Base-by-base conservation (phyloP, 2,329 filamentous ascomycete species). In the Diaporthe aspalathi region DNA sequence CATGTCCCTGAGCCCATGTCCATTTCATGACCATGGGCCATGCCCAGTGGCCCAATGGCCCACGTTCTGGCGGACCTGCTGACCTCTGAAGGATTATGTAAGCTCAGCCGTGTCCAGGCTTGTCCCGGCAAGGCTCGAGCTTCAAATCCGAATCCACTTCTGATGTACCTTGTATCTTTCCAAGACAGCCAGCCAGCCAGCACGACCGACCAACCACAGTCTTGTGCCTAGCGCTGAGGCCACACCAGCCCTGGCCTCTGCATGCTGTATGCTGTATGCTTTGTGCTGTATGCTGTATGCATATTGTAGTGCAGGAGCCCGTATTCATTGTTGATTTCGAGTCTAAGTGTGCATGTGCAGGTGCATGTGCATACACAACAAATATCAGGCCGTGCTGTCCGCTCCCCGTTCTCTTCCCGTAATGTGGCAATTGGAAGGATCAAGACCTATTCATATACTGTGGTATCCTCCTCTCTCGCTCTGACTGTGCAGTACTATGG, bases 191-290 rank as follows among this genome's bases (percentile, higher is more conserved):
- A 49, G 11, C 43, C 40, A 49, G 17, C 22, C 27, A 63, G 27
- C 57, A 35, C 32, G 9, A 12, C 27, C 57, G 49, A 49, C 57
- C 43, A 65, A 65, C 60, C 60, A 65, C 29, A 47, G n/a, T 50
- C 60, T 38, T 50, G 60, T 65, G 60, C 60, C 60, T 65, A 65
- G 60, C 60, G 60, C 60, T 65, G 60, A 65, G 60, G 60, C 45
- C 60, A 65, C 45, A 35, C 43, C 43, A 50, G 45, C 60, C 60
- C 60, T 65, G 60, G 32, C 57, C 27, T 49, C 43, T 47, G 43
- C 43, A 65, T 65, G 43, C n/a, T 45, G 56, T 16, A n/a, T n/a
- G n/a, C n/a, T n/a, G n/a, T n/a, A n/a, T n/a, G n/a, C n/a, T 40
- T 62, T 45, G 54, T 60, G 56, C 43, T n/a, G 54, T 43, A 35